Evolutionary conservation across 164 flowering plant genomes (phyloP).

Genomic region (Berberis thunbergii): DNA sequence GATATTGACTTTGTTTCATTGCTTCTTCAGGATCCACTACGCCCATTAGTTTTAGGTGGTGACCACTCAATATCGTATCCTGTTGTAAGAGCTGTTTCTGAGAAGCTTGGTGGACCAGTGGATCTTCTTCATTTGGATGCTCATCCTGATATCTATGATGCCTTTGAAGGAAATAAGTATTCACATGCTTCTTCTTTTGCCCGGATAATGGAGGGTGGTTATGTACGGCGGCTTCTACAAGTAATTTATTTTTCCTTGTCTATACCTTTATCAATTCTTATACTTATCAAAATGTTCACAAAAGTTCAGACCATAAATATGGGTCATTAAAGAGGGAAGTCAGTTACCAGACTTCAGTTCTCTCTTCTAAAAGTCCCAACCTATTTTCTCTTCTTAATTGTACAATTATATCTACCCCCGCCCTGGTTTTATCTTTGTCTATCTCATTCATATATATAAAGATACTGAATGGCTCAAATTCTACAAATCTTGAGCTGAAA

Average conservation of each 20-base stretch:
- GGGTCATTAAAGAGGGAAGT: no score
- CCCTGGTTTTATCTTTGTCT: no score
- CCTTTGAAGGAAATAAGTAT: constrained; percentile 90
- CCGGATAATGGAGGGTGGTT: constrained; percentile 98
- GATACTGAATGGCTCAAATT: no score
- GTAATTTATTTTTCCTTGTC: constrained; percentile 20
- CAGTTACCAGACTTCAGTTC: no score
- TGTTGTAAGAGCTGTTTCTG: constrained; percentile 88
- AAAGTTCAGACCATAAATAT: no score
- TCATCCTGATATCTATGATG: constrained; percentile 94
- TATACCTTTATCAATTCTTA: not conserved
- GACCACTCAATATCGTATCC: constrained; percentile 97
- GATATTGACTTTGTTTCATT: constrained; percentile 3
- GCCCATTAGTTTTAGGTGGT: constrained; percentile 92
- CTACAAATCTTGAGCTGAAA: no score
- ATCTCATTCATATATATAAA: no score
- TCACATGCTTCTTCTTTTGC: constrained; percentile 99
- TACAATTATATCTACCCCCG: no score
- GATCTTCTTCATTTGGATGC: constrained; percentile 99
- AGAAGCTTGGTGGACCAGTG: constrained; percentile 95
- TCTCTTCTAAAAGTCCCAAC: no score
- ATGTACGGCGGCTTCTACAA: constrained; percentile 88
- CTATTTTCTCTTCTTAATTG: no score
- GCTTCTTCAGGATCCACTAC: constrained; percentile 60
- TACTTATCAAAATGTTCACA: not conserved